Conservation (phyloP, 192 early-diverging fungal genomes). For the Backusella psychrophila region DNA sequence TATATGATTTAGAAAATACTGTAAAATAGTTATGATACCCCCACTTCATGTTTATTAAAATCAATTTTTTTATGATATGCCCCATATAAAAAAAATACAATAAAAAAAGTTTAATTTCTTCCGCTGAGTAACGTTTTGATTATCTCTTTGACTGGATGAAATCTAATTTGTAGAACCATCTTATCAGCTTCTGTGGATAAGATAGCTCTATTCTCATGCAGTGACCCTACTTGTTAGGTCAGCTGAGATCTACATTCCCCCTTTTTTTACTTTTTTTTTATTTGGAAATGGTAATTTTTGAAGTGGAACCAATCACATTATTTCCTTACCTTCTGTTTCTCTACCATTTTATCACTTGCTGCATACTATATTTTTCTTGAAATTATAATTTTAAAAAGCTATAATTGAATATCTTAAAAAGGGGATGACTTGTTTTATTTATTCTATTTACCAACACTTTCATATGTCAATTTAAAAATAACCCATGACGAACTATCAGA, state of each 20-base stretch:
- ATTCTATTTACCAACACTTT: neutral
- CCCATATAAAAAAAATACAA: constrained; percentile 1
- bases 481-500: neutral
- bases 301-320: neutral
- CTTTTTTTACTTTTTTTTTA: neutral
- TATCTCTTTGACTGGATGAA: constrained; percentile 2
- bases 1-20: neutral
- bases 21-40: constrained; percentile 3
- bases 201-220: neutral
- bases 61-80: neutral
- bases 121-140: neutral
- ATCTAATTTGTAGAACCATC: constrained; percentile 8
- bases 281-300: neutral
- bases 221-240: neutral
- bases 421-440: neutral
- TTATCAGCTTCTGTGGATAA: neutral
- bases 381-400: neutral
- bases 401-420: neutral
- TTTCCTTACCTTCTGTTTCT: neutral
- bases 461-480: neutral
- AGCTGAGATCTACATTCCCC: neutral
- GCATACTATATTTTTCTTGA: neutral
- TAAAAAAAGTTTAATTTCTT: constrained; percentile 6
- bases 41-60: neutral
- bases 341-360: neutral